A percentile compares a stretch with the other conserved stretches of the same genome.
phyloP scores from a whole-genome alignment of 2,329 filamentous ascomycete genomes.

The Truncatella angustata region DNA sequence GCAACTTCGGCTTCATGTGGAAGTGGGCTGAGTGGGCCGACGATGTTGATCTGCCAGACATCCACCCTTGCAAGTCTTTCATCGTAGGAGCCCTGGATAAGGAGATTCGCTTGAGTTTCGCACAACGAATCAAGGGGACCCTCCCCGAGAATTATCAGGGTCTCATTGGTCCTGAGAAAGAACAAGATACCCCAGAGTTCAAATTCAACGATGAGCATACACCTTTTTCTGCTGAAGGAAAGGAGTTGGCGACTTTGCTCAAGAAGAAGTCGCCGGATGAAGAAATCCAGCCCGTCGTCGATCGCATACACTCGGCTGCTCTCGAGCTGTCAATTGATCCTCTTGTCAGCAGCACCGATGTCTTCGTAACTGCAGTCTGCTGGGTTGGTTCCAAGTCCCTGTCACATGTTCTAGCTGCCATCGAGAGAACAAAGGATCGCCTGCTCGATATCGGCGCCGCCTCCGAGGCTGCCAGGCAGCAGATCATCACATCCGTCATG shows the following conservation, averaged over 20 bases:
- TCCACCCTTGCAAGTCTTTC: constrained; percentile 90
- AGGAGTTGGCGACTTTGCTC: constrained; percentile 75
- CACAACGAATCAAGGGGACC: constrained; percentile 92
- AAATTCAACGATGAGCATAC: constrained; percentile 77
- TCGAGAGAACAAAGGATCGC: constrained; percentile 90
- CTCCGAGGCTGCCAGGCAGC: constrained; percentile 73
- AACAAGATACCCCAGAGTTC: constrained; percentile 94
- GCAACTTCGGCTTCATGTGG: constrained; percentile 99
- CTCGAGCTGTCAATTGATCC: constrained; percentile 71
- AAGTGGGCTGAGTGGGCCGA: constrained; percentile 98
- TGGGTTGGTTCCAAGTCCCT: constrained; percentile 93
- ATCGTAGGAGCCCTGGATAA: constrained; percentile 90
- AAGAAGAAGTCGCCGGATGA: constrained; percentile 82
- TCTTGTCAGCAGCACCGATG: constrained; percentile 83
- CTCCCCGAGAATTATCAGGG: constrained; percentile 79
- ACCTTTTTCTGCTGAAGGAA: constrained; percentile 82
- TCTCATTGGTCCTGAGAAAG: constrained; percentile 81
- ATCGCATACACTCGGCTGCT: constrained; percentile 78
- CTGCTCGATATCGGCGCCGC: constrained; percentile 75
- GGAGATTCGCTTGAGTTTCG: constrained; percentile 94
- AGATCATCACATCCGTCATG: constrained; percentile 89
- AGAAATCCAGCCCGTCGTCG: constrained; percentile 79
- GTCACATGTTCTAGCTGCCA: constrained; percentile 91
- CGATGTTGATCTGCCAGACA: constrained; percentile 71
- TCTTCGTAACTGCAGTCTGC: constrained; percentile 90